phyloP scores from a whole-genome alignment of 768 basidiomycete genomes.

The Termitomyces eurrhizus region DNA sequence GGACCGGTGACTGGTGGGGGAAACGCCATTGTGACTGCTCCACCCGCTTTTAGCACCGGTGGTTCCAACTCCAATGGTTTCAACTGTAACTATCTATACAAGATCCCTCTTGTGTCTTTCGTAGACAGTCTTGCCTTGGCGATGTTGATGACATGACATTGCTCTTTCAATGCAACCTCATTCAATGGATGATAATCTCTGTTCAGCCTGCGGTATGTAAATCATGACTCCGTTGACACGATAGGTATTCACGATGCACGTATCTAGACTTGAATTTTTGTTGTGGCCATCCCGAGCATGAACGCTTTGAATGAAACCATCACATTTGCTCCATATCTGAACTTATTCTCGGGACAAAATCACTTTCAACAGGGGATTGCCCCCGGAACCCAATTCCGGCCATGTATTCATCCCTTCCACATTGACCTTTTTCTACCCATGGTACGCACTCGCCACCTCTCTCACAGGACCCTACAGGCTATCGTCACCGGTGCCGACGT shows the following conservation, averaged over 20 bases:
- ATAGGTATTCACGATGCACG: not conserved
- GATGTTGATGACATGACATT: too few relatives aligned
- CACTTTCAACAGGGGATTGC: conserved; percentile 13
- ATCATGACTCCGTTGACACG: not conserved
- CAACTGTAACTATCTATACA: too few relatives aligned
- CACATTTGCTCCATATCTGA: too few relatives aligned
- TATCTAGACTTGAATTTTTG: not conserved
- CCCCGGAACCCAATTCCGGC: conserved; percentile 12
- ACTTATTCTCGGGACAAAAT: not conserved
- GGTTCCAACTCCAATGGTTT: too few relatives aligned
- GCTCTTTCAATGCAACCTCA: not conserved
- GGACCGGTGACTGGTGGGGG: conserved; percentile 41
- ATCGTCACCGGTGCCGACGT: too few relatives aligned
- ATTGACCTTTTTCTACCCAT: conserved; percentile 10
- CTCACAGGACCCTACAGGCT: too few relatives aligned
- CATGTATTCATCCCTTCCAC: conserved; percentile 13
- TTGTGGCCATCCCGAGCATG: not conserved
- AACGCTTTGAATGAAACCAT: too few relatives aligned
- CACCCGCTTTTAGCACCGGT: conserved; percentile 18
- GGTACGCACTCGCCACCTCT: too few relatives aligned
- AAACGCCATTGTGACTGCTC: conserved; percentile 30
- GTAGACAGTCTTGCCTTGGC: too few relatives aligned
- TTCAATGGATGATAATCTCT: not conserved
- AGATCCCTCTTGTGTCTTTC: too few relatives aligned
- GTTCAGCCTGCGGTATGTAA: not conserved